Evolutionary conservation across 1,284 basidiomycete genomes (phyloP).

Genomic region (Apiotrichum gracile): DNA sequence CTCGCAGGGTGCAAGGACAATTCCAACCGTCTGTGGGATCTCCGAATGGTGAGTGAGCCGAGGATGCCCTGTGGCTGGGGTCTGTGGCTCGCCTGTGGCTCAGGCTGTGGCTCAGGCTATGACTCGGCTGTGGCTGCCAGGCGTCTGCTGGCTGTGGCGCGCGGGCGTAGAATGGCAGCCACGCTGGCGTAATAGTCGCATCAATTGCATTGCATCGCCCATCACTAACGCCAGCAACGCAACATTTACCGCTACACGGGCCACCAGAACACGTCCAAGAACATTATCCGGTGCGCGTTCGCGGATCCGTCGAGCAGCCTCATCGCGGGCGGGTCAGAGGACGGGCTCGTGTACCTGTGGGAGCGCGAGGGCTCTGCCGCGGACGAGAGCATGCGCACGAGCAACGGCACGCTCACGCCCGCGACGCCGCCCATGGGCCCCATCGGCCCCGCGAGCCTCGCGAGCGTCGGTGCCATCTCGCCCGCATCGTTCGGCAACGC

Average conservation of each 20-base stretch:
- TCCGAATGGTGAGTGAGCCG: constrained; percentile 43
- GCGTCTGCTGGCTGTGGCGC: too few relatives aligned
- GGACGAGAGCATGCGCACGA: constrained; percentile 5
- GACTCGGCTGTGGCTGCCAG: too few relatives aligned
- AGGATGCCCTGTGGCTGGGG: too few relatives aligned
- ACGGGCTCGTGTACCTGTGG: constrained; percentile 42
- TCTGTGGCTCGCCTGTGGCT: too few relatives aligned
- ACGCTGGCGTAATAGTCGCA: not conserved
- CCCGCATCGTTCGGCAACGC: not conserved
- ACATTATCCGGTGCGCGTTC: constrained; percentile 50
- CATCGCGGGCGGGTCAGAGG: constrained; percentile 49
- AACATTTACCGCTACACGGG: constrained; percentile 50
- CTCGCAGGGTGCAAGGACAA: constrained; percentile 51
- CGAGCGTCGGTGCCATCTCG: constrained; percentile 4
- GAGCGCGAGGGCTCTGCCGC: constrained; percentile 26
- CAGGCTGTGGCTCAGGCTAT: too few relatives aligned
- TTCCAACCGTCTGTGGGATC: constrained; percentile 47
- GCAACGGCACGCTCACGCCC: not conserved
- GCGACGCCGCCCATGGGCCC: not conserved
- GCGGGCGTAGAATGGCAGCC: too few relatives aligned
- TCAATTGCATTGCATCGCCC: too few relatives aligned
- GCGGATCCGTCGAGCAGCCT: constrained; percentile 40
- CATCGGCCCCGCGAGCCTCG: not conserved
- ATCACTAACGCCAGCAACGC: constrained; percentile 36
- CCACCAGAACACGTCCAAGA: constrained; percentile 52